phyloP scores from a whole-genome alignment of 306 rosid genomes.

The Sicyos edulis region DNA sequence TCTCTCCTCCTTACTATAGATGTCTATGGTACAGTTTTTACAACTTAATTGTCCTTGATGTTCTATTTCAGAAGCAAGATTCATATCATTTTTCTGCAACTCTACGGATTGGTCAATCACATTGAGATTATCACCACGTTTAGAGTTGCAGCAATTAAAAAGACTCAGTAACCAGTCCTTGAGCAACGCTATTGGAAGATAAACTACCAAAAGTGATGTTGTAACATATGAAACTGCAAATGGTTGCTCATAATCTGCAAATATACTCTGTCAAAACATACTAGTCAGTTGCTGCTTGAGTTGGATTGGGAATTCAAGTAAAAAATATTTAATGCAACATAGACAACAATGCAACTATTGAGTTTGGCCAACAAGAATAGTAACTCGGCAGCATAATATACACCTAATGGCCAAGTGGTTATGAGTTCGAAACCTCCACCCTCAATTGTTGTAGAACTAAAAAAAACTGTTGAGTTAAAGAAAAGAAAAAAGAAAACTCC shows the following conservation, averaged over 20 bases:
- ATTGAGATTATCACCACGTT: neutral
- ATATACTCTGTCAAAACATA: slow-evolving; percentile 25
- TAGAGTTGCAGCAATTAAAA: slow-evolving; percentile 4
- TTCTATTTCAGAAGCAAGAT: slow-evolving; percentile 17
- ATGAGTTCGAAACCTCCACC: no score
- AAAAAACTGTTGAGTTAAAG: neutral
- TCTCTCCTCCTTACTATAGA: slow-evolving; percentile 17
- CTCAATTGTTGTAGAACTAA: no score
- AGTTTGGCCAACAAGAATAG: no score
- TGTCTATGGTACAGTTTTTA: slow-evolving; percentile 12
- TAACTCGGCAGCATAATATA: no score
- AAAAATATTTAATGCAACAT: neutral
- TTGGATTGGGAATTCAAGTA: neutral
- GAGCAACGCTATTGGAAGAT: slow-evolving; percentile 29
- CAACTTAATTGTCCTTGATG: slow-evolving; percentile 16
- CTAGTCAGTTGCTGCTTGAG: slow-evolving; percentile 10
- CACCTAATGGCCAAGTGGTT: no score
- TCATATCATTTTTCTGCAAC: neutral
- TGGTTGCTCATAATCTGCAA: slow-evolving; percentile 30
- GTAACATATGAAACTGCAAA: slow-evolving; percentile 28
- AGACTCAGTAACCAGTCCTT: slow-evolving; percentile 21
- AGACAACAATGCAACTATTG: neutral
- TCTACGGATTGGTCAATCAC: neutral
- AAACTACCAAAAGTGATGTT: slow-evolving; percentile 26
- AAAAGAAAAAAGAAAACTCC: neutral